Percentiles rank a stretch among this genome's conserved stretches.
Evolutionary conservation across 2,329 filamentous ascomycete genomes (phyloP).

Genomic region (Plectosphaerella plurivora): DNA sequence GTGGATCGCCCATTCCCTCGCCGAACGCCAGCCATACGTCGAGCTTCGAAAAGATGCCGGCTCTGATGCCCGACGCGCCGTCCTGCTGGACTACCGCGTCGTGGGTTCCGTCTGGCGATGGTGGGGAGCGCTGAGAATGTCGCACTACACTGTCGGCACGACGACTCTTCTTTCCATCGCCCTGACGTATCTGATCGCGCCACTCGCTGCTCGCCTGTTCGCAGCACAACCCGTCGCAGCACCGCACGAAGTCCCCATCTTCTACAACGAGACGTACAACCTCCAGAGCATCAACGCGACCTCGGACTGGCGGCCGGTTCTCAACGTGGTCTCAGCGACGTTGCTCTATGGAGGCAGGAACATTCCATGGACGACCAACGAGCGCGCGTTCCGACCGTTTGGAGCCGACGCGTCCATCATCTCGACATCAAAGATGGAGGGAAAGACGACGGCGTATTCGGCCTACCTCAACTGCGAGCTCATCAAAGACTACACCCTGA

Average conservation of each 20-base stretch:
- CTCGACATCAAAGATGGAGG: not conserved
- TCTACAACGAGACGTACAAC: not conserved
- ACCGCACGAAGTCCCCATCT: not conserved
- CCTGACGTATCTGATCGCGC: not conserved
- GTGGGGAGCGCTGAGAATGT: not conserved
- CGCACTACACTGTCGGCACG: not conserved
- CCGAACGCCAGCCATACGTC: conserved; percentile 2
- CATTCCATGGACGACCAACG: conserved; percentile 1
- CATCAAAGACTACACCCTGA: not conserved
- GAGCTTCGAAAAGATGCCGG: conserved; percentile 1
- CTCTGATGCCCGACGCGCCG: not conserved
- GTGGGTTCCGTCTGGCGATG: conserved; percentile 1
- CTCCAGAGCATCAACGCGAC: not conserved
- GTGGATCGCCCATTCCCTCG: not conserved
- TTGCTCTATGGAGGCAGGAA: not conserved
- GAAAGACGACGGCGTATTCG: conserved; percentile 1
- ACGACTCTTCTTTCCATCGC: not conserved
- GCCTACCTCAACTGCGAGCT: conserved; percentile 2
- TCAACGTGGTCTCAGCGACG: not conserved
- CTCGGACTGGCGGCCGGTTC: conserved; percentile 2
- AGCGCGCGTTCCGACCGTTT: conserved; percentile 1
- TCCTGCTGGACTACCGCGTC: conserved; percentile 4
- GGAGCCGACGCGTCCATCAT: not conserved
- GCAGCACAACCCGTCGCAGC: not conserved
- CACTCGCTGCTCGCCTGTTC: conserved; percentile 1